phyloP scores from a whole-genome alignment of 768 basidiomycete species.

The Fibroporia radiculosa region DNA sequence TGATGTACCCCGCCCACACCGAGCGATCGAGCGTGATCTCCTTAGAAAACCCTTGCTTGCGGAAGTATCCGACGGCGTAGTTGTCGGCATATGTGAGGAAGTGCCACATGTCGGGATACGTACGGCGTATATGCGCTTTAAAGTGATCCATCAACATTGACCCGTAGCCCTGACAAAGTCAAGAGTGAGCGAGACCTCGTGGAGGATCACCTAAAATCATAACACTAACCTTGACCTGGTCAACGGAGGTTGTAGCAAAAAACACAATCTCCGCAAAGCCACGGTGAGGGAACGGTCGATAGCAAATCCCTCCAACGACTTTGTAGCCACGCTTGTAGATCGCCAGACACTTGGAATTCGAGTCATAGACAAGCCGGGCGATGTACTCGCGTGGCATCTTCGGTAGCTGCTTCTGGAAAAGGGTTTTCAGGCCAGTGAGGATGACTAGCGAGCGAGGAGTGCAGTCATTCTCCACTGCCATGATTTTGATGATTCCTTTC shows the following conservation, averaged over 20 bases:
- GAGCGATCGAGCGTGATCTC: constrained; percentile 89
- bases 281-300: constrained; percentile 89
- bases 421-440: constrained; percentile 90
- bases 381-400: constrained; percentile 99
- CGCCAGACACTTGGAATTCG: constrained; percentile 86
- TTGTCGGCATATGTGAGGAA: constrained; percentile 99
- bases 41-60: constrained; percentile 98
- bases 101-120: constrained; percentile 84
- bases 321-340: constrained; percentile 94
- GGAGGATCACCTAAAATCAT: background rate
- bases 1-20: constrained; percentile 98
- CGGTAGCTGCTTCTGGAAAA: constrained; percentile 95
- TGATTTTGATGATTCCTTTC: constrained; percentile 74
- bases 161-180: constrained; percentile 76
- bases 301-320: constrained; percentile 97
- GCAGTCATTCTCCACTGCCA: constrained; percentile 78
- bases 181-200: background rate
- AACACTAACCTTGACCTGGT: constrained; percentile 84
- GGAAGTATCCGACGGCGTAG: constrained; percentile 98
- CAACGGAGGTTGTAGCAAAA: constrained; percentile 92
- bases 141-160: constrained; percentile 98
- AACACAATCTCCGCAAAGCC: constrained; percentile 98
- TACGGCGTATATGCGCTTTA: constrained; percentile 82
- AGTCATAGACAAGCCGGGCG: constrained; percentile 87
- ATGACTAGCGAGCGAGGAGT: constrained; percentile 73